A percentile compares a stretch with the other conserved stretches of the same genome.
Evolutionary conservation across 768 basidiomycete species (phyloP).

Genomic region (Tylopilus felleus): DNA sequence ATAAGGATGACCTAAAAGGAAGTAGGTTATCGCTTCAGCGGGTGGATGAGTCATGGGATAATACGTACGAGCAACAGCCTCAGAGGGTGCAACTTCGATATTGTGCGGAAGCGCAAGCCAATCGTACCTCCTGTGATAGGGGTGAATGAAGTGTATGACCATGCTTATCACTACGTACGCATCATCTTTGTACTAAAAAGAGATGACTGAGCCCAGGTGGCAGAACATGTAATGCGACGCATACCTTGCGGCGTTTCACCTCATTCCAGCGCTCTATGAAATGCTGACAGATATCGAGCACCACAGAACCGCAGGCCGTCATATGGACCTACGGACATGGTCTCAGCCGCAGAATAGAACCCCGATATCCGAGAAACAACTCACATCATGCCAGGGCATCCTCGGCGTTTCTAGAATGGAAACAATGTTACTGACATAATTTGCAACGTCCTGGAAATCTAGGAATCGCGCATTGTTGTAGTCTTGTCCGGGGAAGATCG

Average conservation of each 20-base stretch:
- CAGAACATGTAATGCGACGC: not conserved
- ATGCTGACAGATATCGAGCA: slow-evolving; percentile 90
- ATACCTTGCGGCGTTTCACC: slow-evolving; percentile 76
- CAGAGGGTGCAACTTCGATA: slow-evolving; percentile 55
- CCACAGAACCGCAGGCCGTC: slow-evolving; percentile 76
- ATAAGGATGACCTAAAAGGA: slow-evolving; percentile 57
- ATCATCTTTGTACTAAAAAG: slow-evolving; percentile 35
- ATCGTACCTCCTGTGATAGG: slow-evolving; percentile 42
- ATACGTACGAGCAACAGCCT: slow-evolving; percentile 57
- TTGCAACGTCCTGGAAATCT: slow-evolving; percentile 81
- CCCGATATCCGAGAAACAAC: slow-evolving; percentile 25
- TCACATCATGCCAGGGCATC: slow-evolving; percentile 96
- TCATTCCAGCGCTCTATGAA: slow-evolving; percentile 93
- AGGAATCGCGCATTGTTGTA: slow-evolving; percentile 87
- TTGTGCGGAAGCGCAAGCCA: slow-evolving; percentile 84
- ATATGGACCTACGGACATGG: slow-evolving; percentile 60
- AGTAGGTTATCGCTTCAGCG: not conserved
- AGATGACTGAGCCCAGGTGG: slow-evolving; percentile 3
- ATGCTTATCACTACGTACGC: slow-evolving; percentile 36
- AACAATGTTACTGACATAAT: slow-evolving; percentile 69
- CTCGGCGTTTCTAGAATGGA: slow-evolving; percentile 65
- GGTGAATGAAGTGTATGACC: slow-evolving; percentile 2
- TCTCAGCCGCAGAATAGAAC: not conserved
- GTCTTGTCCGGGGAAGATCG: slow-evolving; percentile 91
- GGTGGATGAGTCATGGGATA: not conserved